Evolutionary conservation across 805 yeast species (phyloP), one percentile per base, ranked within the genome.

Genomic region (Candida patagonica): DNA sequence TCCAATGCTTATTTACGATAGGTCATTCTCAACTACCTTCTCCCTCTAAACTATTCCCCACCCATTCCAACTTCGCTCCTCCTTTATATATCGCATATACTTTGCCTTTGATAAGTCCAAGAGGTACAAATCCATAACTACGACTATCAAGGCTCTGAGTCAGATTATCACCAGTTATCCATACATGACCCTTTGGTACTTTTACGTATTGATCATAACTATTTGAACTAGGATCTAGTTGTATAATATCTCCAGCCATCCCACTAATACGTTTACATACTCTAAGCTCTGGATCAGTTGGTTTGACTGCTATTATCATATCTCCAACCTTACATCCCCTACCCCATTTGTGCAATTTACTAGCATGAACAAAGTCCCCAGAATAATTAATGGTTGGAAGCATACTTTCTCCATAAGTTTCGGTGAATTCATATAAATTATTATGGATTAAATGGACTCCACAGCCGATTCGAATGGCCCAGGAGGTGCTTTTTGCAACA

Each of bases 91-190:
- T 89, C 6, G 85, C 89, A 4, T 80, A 70, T 10, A 92, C 78
- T 54, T 85, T 88, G 1, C 97, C 99, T 50, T 78, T 78, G 2
- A 92, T 78, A 29, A 92, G 63, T 0, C 79, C 97, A 77, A 86
- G 67, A 1, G 98, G 97, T 26, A 92, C 63, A n/a, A 80, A 85
- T 27, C 88, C 83, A 56, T 92, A 92, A 0, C 85, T 75, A 49
- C 98, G 67, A 4, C 96, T 85, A 53, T 92, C 99, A 35, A 88
- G 64, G 16, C 95, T 84, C 49, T 80, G 86, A 21, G 85, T 72
- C 42, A 89, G 61, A 55, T 92, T 92, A 55, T 92, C 99, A 1
- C 99, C 99, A 0, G 96, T 86, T 2, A 88, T 80, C 97, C 97
- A 92, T 35, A 85, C 83, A 60, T 92, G 98, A 2, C 98, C 98